These are phyloP conservation scores for Viola odorata DNA, from an alignment of 345 rosid species.

Conservation along the genomic window DNA sequence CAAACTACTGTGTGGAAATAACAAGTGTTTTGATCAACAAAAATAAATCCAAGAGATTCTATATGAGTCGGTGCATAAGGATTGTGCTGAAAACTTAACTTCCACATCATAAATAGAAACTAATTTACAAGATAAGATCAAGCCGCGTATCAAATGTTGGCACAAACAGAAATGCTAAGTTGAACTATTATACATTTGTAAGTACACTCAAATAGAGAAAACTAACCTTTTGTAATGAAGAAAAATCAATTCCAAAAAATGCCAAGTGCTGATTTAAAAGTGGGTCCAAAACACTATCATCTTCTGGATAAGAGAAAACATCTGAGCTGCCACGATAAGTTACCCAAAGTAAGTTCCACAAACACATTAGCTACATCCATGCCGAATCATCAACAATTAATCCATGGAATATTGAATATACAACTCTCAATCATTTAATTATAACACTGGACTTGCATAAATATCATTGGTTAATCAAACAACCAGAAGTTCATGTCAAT, in stretches of 20 bases:
- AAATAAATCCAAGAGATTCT: neutral
- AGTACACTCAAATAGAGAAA: conserved; percentile 4
- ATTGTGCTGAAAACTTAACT: neutral
- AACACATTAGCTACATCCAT: conserved; percentile 2
- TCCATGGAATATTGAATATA: neutral
- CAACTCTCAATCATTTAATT: no score
- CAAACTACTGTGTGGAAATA: no score
- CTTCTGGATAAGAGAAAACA: conserved; percentile 94
- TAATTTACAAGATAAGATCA: neutral
- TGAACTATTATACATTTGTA: neutral
- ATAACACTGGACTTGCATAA: no score
- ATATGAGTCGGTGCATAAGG: neutral
- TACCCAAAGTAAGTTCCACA: conserved; percentile 36
- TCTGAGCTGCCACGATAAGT: conserved; percentile 87
- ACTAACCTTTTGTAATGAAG: conserved; percentile 85
- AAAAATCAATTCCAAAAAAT: conserved; percentile 94
- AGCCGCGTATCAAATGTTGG: neutral
- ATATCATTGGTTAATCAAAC: no score
- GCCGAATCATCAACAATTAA: neutral
- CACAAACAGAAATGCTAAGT: neutral
- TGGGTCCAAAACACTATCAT: conserved; percentile 85
- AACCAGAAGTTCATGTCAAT: no score
- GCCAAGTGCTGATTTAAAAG: conserved; percentile 88
- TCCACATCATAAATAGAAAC: neutral
- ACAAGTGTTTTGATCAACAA: no score